These are phyloP conservation scores for Fusarium neocosmosporiellum DNA, from an alignment of 2,329 filamentous ascomycete species.

Conservation along the genomic window DNA sequence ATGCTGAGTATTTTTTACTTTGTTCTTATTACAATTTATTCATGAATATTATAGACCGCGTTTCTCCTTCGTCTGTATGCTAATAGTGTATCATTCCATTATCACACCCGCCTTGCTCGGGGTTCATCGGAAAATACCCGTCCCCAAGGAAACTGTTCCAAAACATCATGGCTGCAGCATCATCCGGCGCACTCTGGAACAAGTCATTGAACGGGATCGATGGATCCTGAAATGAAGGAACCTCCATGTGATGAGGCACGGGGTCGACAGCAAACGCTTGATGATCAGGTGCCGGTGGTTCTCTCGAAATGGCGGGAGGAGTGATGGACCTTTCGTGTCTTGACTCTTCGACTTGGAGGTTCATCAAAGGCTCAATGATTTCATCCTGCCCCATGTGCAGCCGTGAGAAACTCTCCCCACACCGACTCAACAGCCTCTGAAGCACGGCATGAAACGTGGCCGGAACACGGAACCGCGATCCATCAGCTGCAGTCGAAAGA, in stretches of 20 bases:
- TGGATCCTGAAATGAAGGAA: not conserved
- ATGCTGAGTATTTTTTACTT: not conserved
- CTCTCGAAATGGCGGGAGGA: not conserved
- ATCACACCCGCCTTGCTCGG: not conserved
- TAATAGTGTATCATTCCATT: not conserved
- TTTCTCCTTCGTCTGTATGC: not conserved
- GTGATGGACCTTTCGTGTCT: not conserved
- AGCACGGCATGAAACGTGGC: conserved; percentile 5
- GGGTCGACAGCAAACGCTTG: not conserved
- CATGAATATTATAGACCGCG: not conserved
- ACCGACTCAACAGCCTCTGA: conserved; percentile 4
- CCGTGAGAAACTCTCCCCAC: not conserved
- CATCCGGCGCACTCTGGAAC: not conserved
- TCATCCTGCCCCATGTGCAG: conserved; percentile 4
- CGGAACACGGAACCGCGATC: not conserved
- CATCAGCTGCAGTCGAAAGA: not conserved
- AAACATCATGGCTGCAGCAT: conserved; percentile 1
- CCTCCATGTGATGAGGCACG: not conserved
- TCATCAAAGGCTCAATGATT: conserved; percentile 13
- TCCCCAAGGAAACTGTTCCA: conserved; percentile 12
- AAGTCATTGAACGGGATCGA: not conserved
- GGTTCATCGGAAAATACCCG: not conserved
- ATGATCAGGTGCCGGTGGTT: not conserved
- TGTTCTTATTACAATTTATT: not conserved
- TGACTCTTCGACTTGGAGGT: not conserved